Evolutionary conservation across 192 early-diverging fungal species (phyloP).

Genomic region (Funneliformis mosseae): DNA sequence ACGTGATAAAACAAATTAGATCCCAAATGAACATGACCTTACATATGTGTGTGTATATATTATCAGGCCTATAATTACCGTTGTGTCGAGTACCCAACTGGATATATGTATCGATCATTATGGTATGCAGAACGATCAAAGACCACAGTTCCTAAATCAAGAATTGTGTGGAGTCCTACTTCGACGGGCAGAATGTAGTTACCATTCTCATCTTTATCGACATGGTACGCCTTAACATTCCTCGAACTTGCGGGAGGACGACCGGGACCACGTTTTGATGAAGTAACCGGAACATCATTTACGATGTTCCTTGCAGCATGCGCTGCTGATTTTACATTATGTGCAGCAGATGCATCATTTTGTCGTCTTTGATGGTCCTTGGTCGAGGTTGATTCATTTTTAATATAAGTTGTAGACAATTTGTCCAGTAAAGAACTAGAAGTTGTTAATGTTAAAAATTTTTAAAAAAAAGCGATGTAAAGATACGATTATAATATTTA

Average conservation of each 20-base stretch:
- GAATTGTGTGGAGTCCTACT: constrained; percentile 63
- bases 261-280: neutral
- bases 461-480: neutral
- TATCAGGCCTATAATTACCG: constrained; percentile 32
- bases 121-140: constrained; percentile 65
- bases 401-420: neutral
- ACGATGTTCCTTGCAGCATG: neutral
- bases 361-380: neutral
- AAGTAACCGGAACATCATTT: neutral
- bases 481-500: neutral
- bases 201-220: constrained; percentile 52
- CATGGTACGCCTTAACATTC: neutral
- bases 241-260: neutral
- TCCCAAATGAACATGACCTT: neutral
- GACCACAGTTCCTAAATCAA: constrained; percentile 61
- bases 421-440: neutral
- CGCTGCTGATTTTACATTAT: neutral
- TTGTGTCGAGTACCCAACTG: constrained; percentile 72
- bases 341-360: neutral
- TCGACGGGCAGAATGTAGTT: constrained; percentile 64
- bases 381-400: neutral
- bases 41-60: too few relatives aligned
- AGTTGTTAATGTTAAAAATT: neutral
- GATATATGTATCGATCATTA: constrained; percentile 81
- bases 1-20: neutral